phyloP scores from a whole-genome alignment of 306 rosid species.

The Glycine tomentella region DNA sequence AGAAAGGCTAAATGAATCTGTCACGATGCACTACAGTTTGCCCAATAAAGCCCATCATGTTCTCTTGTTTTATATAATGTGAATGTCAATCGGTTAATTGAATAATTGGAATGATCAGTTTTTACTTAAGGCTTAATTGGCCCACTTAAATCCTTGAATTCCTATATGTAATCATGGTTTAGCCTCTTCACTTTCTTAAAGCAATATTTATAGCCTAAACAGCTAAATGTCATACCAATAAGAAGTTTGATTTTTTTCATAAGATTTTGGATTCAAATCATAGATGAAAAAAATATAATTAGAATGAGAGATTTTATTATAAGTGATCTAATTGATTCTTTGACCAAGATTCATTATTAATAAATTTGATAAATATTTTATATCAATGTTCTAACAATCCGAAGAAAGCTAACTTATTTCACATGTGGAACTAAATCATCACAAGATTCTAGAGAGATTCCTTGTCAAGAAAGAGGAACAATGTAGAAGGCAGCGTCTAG shows the following conservation, averaged over 20 bases:
- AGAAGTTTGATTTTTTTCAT: too few species aligned
- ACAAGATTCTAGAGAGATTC: conserved; percentile 12
- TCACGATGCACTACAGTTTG: conserved; percentile 37
- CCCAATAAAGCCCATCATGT: conserved; percentile 40
- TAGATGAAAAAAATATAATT: too few species aligned
- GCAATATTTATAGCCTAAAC: conserved; percentile 33
- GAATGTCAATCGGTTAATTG: conserved; percentile 30
- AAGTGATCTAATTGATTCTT: too few species aligned
- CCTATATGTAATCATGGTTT: conserved; percentile 45
- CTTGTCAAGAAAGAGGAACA: conserved; percentile 41
- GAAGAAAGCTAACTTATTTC: not conserved
- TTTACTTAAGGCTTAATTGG: not conserved
- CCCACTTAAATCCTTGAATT: conserved; percentile 39
- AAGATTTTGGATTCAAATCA: too few species aligned
- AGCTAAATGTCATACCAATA: not conserved
- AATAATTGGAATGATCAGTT: conserved; percentile 20
- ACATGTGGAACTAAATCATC: conserved; percentile 6
- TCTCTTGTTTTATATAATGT: conserved; percentile 36
- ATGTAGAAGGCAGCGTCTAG: not conserved
- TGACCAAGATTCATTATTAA: too few species aligned
- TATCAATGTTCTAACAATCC: too few species aligned
- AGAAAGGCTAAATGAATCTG: conserved; percentile 25
- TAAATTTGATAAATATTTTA: too few species aligned
- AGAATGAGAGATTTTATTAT: too few species aligned
- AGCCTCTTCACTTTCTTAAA: conserved; percentile 26